These are phyloP conservation scores for Kazachstania sp. DNA, from an alignment of 1,139 yeast genomes.

Conservation along the genomic window DNA sequence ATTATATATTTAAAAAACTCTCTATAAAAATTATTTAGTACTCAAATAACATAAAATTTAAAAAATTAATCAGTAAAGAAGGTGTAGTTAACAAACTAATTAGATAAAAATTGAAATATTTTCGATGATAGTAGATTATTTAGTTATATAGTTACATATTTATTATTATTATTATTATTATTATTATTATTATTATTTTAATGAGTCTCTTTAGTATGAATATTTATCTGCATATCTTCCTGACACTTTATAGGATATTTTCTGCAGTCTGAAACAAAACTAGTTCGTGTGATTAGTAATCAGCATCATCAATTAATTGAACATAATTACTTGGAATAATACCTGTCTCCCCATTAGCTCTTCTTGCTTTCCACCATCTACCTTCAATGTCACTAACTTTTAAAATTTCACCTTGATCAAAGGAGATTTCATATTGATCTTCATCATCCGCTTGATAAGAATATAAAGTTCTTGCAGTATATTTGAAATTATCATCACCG, in stretches of 20 bases:
- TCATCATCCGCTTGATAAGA: slow-evolving; percentile 88
- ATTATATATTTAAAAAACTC: neutral
- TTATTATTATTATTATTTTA: too few relatives aligned
- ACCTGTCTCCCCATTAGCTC: slow-evolving; percentile 86
- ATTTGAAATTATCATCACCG: slow-evolving; percentile 55
- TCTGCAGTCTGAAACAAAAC: neutral
- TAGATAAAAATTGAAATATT: too few relatives aligned
- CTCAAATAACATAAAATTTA: slow-evolving; percentile 4
- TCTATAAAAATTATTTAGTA: slow-evolving; percentile 5
- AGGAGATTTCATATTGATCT: slow-evolving; percentile 87
- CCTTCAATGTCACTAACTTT: slow-evolving; percentile 92
- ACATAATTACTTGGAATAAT: slow-evolving; percentile 95
- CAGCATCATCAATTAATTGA: slow-evolving; percentile 42
- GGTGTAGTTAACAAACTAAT: too few relatives aligned
- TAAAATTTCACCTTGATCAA: slow-evolving; percentile 79
- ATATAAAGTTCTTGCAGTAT: slow-evolving; percentile 79
- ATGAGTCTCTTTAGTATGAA: neutral
- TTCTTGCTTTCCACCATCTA: slow-evolving; percentile 97
- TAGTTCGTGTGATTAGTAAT: neutral
- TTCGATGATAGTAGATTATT: too few relatives aligned
- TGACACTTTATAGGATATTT: too few relatives aligned
- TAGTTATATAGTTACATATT: neutral
- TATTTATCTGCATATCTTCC: neutral
- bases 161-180: too few relatives aligned
- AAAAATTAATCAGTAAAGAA: too few relatives aligned